A percentile compares a stretch with the other conserved stretches of the same genome.
Evolutionary conservation across 495 filamentous ascomycete genomes (phyloP).

Genomic region (Aspergillus incahuasiensis): DNA sequence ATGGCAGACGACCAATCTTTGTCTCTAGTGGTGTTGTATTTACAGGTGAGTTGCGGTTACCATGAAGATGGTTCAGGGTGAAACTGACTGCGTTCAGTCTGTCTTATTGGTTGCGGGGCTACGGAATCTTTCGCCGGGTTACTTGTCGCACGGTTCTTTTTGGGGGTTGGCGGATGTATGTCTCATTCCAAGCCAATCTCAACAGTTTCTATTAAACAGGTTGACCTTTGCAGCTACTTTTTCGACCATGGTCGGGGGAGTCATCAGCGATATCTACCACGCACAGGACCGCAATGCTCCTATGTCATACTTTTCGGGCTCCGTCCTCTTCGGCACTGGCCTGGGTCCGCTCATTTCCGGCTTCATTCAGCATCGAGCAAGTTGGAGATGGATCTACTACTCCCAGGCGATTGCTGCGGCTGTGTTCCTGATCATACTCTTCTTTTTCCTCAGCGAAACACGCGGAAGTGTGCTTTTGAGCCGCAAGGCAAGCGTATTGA

Average conservation of each 20-base stretch:
- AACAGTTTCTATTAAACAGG: constrained; percentile 8
- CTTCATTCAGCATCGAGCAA: constrained; percentile 60
- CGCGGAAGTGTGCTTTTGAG: constrained; percentile 77
- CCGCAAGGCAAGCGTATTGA: constrained; percentile 68
- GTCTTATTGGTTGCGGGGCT: constrained; percentile 69
- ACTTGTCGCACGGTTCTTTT: constrained; percentile 70
- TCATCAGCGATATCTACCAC: constrained; percentile 84
- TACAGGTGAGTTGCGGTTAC: constrained; percentile 32
- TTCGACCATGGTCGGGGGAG: constrained; percentile 88
- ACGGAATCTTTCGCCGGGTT: constrained; percentile 69
- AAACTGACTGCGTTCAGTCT: constrained; percentile 31
- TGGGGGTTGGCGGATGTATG: constrained; percentile 65
- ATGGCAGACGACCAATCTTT: constrained; percentile 79
- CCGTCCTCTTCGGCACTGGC: constrained; percentile 76
- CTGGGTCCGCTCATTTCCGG: constrained; percentile 70
- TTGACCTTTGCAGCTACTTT: constrained; percentile 53
- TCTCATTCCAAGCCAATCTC: background rate
- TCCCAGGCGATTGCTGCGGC: constrained; percentile 70
- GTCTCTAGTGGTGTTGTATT: constrained; percentile 67
- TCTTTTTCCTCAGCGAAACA: constrained; percentile 74
- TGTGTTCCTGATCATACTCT: constrained; percentile 57
- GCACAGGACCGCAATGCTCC: constrained; percentile 76
- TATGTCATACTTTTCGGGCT: constrained; percentile 80
- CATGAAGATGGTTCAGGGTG: background rate
- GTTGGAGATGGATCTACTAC: constrained; percentile 91